Percentiles rank a stretch among this genome's conserved stretches.
phyloP scores from a whole-genome alignment of 495 filamentous ascomycete genomes.

The Aspergillus homomorphus region DNA sequence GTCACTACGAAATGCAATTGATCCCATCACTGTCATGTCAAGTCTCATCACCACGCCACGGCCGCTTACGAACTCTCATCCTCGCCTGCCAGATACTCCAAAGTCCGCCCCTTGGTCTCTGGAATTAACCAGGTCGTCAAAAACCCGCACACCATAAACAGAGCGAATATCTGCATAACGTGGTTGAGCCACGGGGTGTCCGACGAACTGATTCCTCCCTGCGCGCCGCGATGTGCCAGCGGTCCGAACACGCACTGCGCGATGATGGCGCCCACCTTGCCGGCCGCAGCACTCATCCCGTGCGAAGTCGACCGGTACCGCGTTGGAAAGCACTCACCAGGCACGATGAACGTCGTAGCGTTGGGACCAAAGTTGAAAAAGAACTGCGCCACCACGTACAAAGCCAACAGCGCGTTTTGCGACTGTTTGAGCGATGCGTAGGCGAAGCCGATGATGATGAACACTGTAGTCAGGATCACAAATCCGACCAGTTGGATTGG shows the following conservation, averaged over 20 bases:
- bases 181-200: constrained; percentile 70
- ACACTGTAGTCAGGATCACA: constrained; percentile 68
- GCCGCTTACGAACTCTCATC: not conserved
- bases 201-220: constrained; percentile 22
- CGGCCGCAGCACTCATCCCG: constrained; percentile 77
- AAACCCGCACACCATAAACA: constrained; percentile 74
- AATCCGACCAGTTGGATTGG: constrained; percentile 79
- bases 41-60: not conserved
- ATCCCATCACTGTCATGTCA: not conserved
- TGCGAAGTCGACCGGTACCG: constrained; percentile 81
- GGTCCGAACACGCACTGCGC: constrained; percentile 49
- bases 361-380: constrained; percentile 90
- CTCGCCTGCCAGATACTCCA: constrained; percentile 56
- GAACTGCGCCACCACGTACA: constrained; percentile 80
- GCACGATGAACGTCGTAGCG: constrained; percentile 85
- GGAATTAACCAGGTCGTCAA: constrained; percentile 65
- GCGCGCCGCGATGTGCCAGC: constrained; percentile 39
- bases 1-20: too few relatives aligned
- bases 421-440: constrained; percentile 48
- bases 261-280: constrained; percentile 75
- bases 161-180: constrained; percentile 74
- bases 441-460: constrained; percentile 70
- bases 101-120: constrained; percentile 71
- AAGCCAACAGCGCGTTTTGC: constrained; percentile 56
- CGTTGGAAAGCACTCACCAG: constrained; percentile 87